phyloP scores from a whole-genome alignment of 2,329 filamentous ascomycete species.

The Botrytis pseudocinerea region DNA sequence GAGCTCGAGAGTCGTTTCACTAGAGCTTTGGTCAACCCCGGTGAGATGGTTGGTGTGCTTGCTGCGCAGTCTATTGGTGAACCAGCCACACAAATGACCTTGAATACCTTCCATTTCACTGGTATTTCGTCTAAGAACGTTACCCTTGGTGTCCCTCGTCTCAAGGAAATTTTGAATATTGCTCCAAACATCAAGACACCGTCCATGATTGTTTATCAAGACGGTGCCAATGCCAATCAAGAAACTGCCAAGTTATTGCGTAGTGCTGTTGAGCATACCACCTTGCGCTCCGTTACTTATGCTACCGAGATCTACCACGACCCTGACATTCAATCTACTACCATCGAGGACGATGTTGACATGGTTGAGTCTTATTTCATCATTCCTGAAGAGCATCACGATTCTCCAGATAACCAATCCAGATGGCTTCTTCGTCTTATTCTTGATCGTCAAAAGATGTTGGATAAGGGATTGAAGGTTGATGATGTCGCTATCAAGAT shows the following conservation, averaged over 20 bases:
- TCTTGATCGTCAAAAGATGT: slow-evolving; percentile 87
- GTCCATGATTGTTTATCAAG: slow-evolving; percentile 89
- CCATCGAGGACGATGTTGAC: slow-evolving; percentile 82
- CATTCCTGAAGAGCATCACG: slow-evolving; percentile 74
- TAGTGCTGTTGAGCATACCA: slow-evolving; percentile 91
- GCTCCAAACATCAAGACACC: slow-evolving; percentile 98
- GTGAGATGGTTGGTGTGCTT: slow-evolving; percentile 98
- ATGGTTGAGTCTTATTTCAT: slow-evolving; percentile 98
- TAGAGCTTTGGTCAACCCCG: slow-evolving; percentile 81
- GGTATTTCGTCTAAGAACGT: slow-evolving; percentile 99
- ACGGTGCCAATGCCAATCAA: slow-evolving; percentile 64
- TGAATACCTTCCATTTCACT: slow-evolving; percentile 99
- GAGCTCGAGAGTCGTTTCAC: slow-evolving; percentile 89
- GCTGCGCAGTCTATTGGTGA: slow-evolving; percentile 98
- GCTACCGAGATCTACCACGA: slow-evolving; percentile 98
- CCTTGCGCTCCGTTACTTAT: slow-evolving; percentile 84
- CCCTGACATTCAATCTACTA: slow-evolving; percentile 81
- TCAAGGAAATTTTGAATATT: slow-evolving; percentile 99
- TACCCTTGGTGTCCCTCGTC: slow-evolving; percentile 95
- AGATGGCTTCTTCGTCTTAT: slow-evolving; percentile 94
- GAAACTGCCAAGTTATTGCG: slow-evolving; percentile 83
- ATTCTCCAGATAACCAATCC: slow-evolving; percentile 71
- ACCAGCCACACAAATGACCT: slow-evolving; percentile 97
- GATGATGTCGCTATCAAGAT: slow-evolving; percentile 88
- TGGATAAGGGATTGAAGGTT: slow-evolving; percentile 90